phyloP scores from a whole-genome alignment of 176 grass and related monocot genomes.

The Rhynchospora breviuscula region DNA sequence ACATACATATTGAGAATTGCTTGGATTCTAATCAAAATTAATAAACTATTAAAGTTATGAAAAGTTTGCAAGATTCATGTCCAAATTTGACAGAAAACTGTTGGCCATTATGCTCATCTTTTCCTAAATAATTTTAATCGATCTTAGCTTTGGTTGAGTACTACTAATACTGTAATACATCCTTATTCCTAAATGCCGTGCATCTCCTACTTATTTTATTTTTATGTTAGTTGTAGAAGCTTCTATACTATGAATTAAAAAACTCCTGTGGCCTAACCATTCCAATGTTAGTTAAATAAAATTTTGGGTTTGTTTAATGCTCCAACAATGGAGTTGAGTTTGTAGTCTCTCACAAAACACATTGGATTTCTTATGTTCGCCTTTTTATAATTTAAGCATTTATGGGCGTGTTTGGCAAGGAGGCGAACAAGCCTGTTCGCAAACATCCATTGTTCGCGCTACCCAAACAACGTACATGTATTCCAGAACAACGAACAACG shows the following conservation, averaged over 20 bases:
- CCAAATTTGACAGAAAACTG: not conserved
- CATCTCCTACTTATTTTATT: not conserved
- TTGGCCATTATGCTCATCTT: not conserved
- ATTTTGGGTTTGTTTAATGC: not conserved
- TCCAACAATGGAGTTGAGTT: not conserved
- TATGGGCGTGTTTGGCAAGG: too few relatives aligned
- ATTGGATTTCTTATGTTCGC: too few relatives aligned
- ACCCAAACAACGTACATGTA: too few relatives aligned
- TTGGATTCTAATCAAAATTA: not conserved
- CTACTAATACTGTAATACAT: not conserved
- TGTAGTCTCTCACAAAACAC: too few relatives aligned
- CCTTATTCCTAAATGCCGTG: not conserved
- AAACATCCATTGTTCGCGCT: too few relatives aligned
- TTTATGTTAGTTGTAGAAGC: not conserved
- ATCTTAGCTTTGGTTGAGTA: not conserved
- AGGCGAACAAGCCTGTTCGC: too few relatives aligned
- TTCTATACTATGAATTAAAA: not conserved
- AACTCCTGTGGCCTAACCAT: not conserved
- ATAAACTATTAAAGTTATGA: not conserved
- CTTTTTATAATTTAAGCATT: too few relatives aligned
- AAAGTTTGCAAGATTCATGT: not conserved
- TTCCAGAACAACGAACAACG: too few relatives aligned
- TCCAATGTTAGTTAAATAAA: not conserved
- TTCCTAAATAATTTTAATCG: not conserved
- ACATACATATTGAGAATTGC: not conserved